These are phyloP conservation scores for Periconia sp. DNA, from an alignment of 2,329 filamentous ascomycete species.

Conservation along the genomic window DNA sequence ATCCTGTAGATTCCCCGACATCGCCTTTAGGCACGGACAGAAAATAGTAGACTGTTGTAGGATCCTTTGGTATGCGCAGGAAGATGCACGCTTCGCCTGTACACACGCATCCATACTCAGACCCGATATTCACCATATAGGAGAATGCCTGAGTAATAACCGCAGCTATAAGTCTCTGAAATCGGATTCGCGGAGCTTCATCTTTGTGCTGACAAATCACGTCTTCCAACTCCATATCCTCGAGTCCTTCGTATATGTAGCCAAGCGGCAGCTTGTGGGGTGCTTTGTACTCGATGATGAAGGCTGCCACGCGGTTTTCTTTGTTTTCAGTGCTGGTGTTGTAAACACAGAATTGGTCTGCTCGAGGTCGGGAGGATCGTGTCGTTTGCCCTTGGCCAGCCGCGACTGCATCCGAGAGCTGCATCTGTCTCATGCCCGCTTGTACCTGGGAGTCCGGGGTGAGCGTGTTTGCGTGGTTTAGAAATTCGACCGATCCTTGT, in stretches of 20 bases:
- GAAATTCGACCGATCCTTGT: conserved; percentile 21
- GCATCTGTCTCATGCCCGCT: conserved; percentile 18
- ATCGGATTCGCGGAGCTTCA: conserved; percentile 41
- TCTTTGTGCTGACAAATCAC: conserved; percentile 44
- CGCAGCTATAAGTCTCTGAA: conserved; percentile 48
- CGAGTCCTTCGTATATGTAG: conserved; percentile 51
- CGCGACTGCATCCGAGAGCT: conserved; percentile 3
- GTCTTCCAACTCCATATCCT: conserved; percentile 49
- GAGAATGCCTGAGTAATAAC: conserved; percentile 57
- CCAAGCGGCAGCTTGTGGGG: conserved; percentile 53
- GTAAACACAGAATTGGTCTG: conserved; percentile 45
- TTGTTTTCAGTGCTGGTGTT: conserved; percentile 20
- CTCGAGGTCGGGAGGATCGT: conserved; percentile 19
- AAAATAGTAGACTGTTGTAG: conserved; percentile 39
- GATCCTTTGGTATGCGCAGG: conserved; percentile 43
- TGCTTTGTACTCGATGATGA: conserved; percentile 54
- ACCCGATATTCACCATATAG: conserved; percentile 57
- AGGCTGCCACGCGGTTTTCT: conserved; percentile 25
- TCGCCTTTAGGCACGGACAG: conserved; percentile 39
- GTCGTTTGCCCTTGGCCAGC: neutral
- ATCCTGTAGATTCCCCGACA: conserved; percentile 28
- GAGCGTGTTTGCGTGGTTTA: conserved; percentile 29
- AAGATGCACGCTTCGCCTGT: conserved; percentile 55
- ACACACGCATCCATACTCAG: conserved; percentile 52
- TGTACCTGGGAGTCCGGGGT: conserved; percentile 18